A percentile compares a stretch with the other conserved stretches of the same genome.
Conservation (phyloP, 768 basidiomycete species). For the Peribolospora baueri region DNA sequence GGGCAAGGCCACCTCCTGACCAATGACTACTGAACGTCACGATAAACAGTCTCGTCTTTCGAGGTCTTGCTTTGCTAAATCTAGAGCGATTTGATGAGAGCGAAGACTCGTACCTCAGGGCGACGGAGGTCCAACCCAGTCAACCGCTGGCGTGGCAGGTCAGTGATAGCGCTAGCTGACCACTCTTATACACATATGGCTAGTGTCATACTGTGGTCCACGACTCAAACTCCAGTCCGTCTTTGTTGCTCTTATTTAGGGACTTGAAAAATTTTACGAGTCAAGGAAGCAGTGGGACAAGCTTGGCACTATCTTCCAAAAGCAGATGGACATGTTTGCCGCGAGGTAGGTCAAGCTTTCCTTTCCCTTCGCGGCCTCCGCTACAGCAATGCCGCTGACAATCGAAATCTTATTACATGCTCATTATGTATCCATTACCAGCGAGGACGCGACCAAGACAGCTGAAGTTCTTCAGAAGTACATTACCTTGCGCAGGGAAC, state of each 20-base stretch:
- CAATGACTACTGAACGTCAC: not conserved
- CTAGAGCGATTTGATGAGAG: slow-evolving; percentile 44
- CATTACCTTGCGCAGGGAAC: slow-evolving; percentile 34
- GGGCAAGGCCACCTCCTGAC: too few relatives aligned
- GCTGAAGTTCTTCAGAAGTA: slow-evolving; percentile 60
- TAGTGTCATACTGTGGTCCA: not conserved
- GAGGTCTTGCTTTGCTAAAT: slow-evolving; percentile 55
- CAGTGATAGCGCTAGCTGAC: slow-evolving; percentile 6
- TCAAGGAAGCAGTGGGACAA: slow-evolving; percentile 11
- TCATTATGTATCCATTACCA: slow-evolving; percentile 15
- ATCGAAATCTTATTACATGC: not conserved
- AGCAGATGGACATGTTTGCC: slow-evolving; percentile 34
- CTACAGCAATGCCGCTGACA: not conserved
- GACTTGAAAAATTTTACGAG: slow-evolving; percentile 16
- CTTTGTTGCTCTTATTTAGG: slow-evolving; percentile 4
- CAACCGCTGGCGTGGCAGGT: slow-evolving; percentile 73
- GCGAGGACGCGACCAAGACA: slow-evolving; percentile 50
- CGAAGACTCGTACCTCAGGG: slow-evolving; percentile 66
- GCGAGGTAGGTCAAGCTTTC: slow-evolving; percentile 28
- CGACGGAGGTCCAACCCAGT: slow-evolving; percentile 40
- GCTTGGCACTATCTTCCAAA: slow-evolving; percentile 6
- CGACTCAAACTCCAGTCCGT: not conserved
- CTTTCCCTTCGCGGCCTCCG: not conserved
- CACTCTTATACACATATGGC: too few relatives aligned
- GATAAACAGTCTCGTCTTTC: slow-evolving; percentile 47